Evolutionary conservation across 805 yeast species (phyloP), one percentile per base, ranked within the genome.

Genomic region (Candida awuae): DNA sequence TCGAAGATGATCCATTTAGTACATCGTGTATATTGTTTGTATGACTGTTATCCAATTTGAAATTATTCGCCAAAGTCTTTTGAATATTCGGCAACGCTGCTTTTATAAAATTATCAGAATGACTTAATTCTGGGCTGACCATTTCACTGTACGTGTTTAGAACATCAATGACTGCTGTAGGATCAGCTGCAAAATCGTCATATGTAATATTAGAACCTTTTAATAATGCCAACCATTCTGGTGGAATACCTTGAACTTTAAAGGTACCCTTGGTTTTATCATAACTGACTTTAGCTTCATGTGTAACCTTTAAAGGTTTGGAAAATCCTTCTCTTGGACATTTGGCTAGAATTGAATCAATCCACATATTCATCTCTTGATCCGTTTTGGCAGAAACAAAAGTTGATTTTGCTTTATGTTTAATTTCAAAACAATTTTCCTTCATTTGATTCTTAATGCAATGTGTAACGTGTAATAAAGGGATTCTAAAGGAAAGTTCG

Each of bases 261-360:
- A 73, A 70, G 39, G 67, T 69, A 15, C 80, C 80, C 49, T 70
- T 72, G 21, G 83, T 79, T 4, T 92, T 90, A 56, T 84, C 94
- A 52, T 80, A 83, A 1, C 88, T 88, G 19, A 84, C 90, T 57
- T 84, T 92, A 14, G 88, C 96, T 54, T 80, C 84, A 58, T 94
- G 98, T 9, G 95, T 86, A 59, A 90, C 90, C 59, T 90, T 88
- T 14, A 90, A 84, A 7, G 99, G 99, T 29, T 79, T 80, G 3
- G 97, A 87, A 9, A 92, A 96, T 3, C 70, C 62, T 34, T 54
- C 65, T 50, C 54, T 63, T 1, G 88, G 88, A 50, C 86, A 80
- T 57, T 80, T 80, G 13, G 84, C 74, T 43, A 80, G 77, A 45
- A 88, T 84, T 10, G 86, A 81, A 61, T 88, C 97, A 39, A 88